Evolutionary conservation across 176 grass and related monocot species (phyloP).

Genomic region (Typha latifolia): DNA sequence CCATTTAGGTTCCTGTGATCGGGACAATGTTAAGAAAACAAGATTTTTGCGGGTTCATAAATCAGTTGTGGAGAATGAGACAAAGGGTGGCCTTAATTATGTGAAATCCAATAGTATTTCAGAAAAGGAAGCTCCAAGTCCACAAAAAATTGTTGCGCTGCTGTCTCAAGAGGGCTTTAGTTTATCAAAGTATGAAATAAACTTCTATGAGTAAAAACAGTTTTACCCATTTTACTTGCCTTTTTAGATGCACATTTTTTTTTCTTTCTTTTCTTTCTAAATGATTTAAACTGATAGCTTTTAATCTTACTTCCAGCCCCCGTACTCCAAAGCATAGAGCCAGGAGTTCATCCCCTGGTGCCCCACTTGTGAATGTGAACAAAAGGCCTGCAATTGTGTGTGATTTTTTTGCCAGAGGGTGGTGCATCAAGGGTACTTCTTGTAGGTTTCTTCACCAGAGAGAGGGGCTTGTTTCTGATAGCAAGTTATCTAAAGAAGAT

Average conservation of each 20-base stretch:
- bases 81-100: not conserved
- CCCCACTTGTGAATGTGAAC: slow-evolving; percentile 11
- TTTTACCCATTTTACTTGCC: not conserved
- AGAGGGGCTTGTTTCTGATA: slow-evolving; percentile 24
- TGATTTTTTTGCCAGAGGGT: slow-evolving; percentile 31
- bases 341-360: slow-evolving; percentile 36
- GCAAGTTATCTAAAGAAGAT: slow-evolving; percentile 21
- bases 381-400: slow-evolving; percentile 31
- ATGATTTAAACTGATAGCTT: slow-evolving; percentile 2
- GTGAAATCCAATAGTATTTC: not conserved
- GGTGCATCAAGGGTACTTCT: slow-evolving; percentile 43
- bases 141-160: not conserved
- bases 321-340: slow-evolving; percentile 26
- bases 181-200: slow-evolving; percentile 7
- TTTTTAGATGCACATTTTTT: slow-evolving; percentile 6
- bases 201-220: not conserved
- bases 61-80: not conserved
- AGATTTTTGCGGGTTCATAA: too few relatives aligned
- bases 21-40: not conserved
- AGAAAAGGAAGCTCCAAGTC: not conserved
- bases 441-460: slow-evolving; percentile 42
- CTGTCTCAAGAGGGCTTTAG: not conserved
- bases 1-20: not conserved
- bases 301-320: slow-evolving; percentile 2
- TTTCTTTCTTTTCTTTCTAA: slow-evolving; percentile 4